These are phyloP conservation scores for Myriosclerotinia curreyana DNA, from an alignment of 2,329 filamentous ascomycete genomes.

Conservation along the genomic window DNA sequence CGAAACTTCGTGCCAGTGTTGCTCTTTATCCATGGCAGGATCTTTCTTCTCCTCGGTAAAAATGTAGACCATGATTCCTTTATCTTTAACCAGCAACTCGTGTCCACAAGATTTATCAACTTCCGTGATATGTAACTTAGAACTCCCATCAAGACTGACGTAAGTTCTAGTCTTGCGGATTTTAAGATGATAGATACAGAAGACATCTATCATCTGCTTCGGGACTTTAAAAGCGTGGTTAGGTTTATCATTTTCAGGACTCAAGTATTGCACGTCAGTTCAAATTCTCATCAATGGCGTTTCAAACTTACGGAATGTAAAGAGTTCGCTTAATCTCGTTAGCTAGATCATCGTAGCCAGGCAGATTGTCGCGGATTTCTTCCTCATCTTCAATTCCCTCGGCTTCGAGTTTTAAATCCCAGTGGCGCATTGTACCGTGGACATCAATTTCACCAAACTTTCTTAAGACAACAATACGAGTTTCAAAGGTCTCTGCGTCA, in stretches of 20 bases:
- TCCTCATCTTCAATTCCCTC: slow-evolving; percentile 24
- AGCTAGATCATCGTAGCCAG: slow-evolving; percentile 27
- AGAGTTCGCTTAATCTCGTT: slow-evolving; percentile 28
- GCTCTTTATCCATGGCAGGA: neutral
- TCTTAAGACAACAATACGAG: slow-evolving; percentile 24
- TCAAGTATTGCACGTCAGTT: slow-evolving; percentile 3
- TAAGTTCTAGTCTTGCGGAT: slow-evolving; percentile 23
- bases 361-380: slow-evolving; percentile 20
- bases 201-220: slow-evolving; percentile 2
- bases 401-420: slow-evolving; percentile 36
- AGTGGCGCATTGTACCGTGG: slow-evolving; percentile 36
- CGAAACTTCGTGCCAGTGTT: slow-evolving; percentile 30
- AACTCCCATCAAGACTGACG: slow-evolving; percentile 19
- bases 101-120: slow-evolving; percentile 21
- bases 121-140: slow-evolving; percentile 25
- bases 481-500: slow-evolving; percentile 34
- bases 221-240: slow-evolving; percentile 20
- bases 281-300: neutral
- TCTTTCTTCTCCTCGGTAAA: slow-evolving; percentile 16
- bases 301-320: slow-evolving; percentile 34
- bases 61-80: slow-evolving; percentile 18
- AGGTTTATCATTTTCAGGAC: slow-evolving; percentile 18
- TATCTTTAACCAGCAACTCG: slow-evolving; percentile 2
- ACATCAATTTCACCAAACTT: slow-evolving; percentile 32
- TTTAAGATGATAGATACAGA: slow-evolving; percentile 11